Conservation (phyloP, 2,329 filamentous ascomycete genomes). For the Colletotrichum karsti region DNA sequence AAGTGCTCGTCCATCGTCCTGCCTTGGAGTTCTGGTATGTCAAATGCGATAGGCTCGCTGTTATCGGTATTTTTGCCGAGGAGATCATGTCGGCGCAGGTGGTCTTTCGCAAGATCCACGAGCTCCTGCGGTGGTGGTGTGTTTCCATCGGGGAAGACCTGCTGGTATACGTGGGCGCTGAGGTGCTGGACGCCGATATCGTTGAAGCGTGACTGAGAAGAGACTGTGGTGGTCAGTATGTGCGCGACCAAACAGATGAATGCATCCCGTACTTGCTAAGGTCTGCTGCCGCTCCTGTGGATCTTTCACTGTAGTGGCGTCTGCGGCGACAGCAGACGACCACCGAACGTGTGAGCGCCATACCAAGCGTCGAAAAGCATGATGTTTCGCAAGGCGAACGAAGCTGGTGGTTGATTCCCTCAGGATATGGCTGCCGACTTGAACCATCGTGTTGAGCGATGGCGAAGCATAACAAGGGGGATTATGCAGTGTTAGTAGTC, state of each 20-base stretch:
- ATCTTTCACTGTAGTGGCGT: conserved; percentile 19
- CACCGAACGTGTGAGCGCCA: conserved; percentile 52
- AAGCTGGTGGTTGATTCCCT: conserved; percentile 55
- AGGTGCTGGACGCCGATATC: conserved; percentile 95
- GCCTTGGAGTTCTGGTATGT: conserved; percentile 83
- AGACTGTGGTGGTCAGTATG: conserved; percentile 42
- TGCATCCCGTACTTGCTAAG: conserved; percentile 49
- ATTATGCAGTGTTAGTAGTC: background rate
- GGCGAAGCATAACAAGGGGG: background rate
- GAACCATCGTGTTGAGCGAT: conserved; percentile 21
- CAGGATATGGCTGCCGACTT: conserved; percentile 39
- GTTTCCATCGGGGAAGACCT: conserved; percentile 75
- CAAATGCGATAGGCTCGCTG: conserved; percentile 80
- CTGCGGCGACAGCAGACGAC: conserved; percentile 47
- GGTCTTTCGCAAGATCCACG: conserved; percentile 81
- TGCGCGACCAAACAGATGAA: background rate
- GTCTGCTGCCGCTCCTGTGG: conserved; percentile 33
- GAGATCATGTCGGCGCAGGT: conserved; percentile 85
- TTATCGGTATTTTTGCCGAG: conserved; percentile 90
- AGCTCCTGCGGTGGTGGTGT: conserved; percentile 73
- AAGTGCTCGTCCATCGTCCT: conserved; percentile 93
- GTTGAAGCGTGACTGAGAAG: conserved; percentile 77
- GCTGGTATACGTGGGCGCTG: conserved; percentile 81
- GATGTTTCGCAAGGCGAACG: conserved; percentile 59
- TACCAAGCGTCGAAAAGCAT: conserved; percentile 47